Base-by-base conservation (phyloP, 2,329 filamentous ascomycete species). In the Fusarium irregulare region DNA sequence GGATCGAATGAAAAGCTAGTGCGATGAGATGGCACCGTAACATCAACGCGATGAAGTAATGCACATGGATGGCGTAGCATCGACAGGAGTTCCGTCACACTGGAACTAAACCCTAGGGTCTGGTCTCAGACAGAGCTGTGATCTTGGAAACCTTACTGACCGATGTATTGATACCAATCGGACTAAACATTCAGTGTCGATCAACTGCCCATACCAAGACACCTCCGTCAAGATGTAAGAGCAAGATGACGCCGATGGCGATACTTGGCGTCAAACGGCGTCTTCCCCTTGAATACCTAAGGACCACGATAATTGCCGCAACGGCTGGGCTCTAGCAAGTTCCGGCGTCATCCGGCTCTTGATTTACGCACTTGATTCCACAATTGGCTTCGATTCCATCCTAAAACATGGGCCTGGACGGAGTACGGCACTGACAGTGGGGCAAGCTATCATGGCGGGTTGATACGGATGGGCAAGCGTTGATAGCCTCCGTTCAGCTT, bases 241-340 rank as follows among this genome's bases (percentile, higher is more conserved):
- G 40, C 53, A 32, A n/a, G 30, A 60, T 71, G 64, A 71, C 64
- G 59, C 55, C 21, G 48, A 40, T 45, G 54, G 37, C 25, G 48
- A 68, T 68, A n/a, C 12, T 41, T 48, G 66, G 59, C 48, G 56
- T 47, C 41, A 51, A 46, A 46, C 32, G 41, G 61, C 34, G 48
- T 23, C 34, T n/a, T 28, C 48, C 32, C 41, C 34, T 51, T 37
- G 37, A 45, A 45, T 49, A 62, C 37, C 32, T 44, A 37, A 51
- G 32, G 20, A 49, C 42, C 55, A 47, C 64, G 23, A 44, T 73
- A 75, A 73, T 75, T 75, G 57, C 70, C 71, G 70, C 73, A 75
- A 57, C 40, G 23, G 45, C 49, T 64, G 48, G 30, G 50, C 25
- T 56, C 47, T 61, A 46, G 60, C 54, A 45, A 32, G 47, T 40